A percentile compares a stretch with the other conserved stretches of the same genome.
phyloP scores from a whole-genome alignment of 2,329 filamentous ascomycete species.

The Aureobasidium pullulans region DNA sequence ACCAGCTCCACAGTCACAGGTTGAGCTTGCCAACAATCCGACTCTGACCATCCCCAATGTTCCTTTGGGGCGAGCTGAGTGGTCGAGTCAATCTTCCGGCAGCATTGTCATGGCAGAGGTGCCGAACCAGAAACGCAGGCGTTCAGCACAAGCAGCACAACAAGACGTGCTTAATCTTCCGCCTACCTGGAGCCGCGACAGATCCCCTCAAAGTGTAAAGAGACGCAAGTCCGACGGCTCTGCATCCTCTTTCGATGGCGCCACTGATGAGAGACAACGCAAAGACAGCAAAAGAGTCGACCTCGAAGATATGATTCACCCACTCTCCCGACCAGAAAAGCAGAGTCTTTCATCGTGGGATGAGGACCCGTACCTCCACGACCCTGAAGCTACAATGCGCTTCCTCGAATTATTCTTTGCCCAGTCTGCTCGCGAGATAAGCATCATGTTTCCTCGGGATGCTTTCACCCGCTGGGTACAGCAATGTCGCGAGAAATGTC shows the following conservation, averaged over 20 bases:
- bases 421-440: slow-evolving; percentile 48
- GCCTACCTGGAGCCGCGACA: neutral
- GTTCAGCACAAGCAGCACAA: slow-evolving; percentile 11
- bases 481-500: slow-evolving; percentile 28
- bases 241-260: neutral
- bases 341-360: slow-evolving; percentile 35
- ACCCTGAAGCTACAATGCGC: slow-evolving; percentile 43
- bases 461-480: slow-evolving; percentile 52
- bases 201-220: neutral
- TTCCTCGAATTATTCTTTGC: slow-evolving; percentile 51
- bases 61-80: neutral
- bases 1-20: slow-evolving; percentile 21
- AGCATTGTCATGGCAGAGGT: neutral
- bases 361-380: slow-evolving; percentile 47
- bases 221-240: slow-evolving; percentile 8
- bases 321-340: slow-evolving; percentile 20
- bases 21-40: slow-evolving; percentile 16
- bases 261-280: neutral
- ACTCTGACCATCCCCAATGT: neutral
- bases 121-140: slow-evolving; percentile 9
- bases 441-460: slow-evolving; percentile 48
- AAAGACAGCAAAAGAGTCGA: slow-evolving; percentile 14
- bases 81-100: slow-evolving; percentile 7
- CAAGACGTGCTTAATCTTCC: slow-evolving; percentile 15
- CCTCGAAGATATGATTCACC: slow-evolving; percentile 16